Conservation (phyloP, 2,329 filamentous ascomycete species). For the Meredithiella fracta region DNA sequence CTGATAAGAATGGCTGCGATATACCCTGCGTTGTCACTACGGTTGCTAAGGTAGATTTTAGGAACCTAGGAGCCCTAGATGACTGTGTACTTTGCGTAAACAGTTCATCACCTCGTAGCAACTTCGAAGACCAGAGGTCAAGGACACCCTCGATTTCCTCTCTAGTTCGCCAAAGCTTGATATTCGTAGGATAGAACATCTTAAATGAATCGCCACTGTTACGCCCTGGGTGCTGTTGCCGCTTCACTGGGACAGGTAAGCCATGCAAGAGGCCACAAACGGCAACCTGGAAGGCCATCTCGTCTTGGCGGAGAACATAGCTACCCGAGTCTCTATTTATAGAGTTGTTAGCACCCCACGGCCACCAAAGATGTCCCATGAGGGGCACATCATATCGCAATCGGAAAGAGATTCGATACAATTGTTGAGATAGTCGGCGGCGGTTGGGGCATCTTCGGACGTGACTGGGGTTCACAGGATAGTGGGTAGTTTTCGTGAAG, state of each 20-base stretch:
- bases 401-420: constrained; percentile 79
- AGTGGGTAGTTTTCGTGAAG: constrained; percentile 86
- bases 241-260: constrained; percentile 71
- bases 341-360: constrained; percentile 28
- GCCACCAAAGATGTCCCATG: constrained; percentile 51
- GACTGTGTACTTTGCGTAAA: constrained; percentile 29
- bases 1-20: constrained; percentile 14
- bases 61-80: constrained; percentile 26
- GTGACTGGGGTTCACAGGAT: constrained; percentile 48
- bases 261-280: constrained; percentile 74
- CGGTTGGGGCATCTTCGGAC: constrained; percentile 32
- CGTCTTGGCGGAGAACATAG: constrained; percentile 74
- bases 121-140: constrained; percentile 48
- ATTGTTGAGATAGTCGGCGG: constrained; percentile 59
- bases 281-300: constrained; percentile 83
- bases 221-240: constrained; percentile 19
- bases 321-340: constrained; percentile 39
- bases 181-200: constrained; percentile 81
- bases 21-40: neutral
- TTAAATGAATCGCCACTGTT: constrained; percentile 46
- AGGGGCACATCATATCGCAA: constrained; percentile 67
- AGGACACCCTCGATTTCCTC: constrained; percentile 67
- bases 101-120: constrained; percentile 37
- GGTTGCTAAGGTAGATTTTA: constrained; percentile 2
- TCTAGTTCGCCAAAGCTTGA: constrained; percentile 67